A percentile compares a stretch with the other conserved stretches of the same genome.
phyloP scores from a whole-genome alignment of 306 rosid species.

The Quercus alba region DNA sequence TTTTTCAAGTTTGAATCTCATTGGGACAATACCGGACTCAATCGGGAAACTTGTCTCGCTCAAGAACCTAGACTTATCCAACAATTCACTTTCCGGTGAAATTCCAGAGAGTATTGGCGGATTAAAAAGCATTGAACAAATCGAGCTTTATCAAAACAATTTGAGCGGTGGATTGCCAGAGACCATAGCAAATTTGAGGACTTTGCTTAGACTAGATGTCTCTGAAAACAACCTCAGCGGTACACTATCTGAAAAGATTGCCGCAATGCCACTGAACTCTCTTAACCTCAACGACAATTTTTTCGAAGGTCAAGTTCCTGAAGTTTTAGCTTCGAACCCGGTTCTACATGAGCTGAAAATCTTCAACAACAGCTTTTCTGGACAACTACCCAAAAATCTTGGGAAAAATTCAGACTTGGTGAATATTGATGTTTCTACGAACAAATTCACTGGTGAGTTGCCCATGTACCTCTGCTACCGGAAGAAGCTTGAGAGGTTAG shows the following conservation, averaged over 20 bases:
- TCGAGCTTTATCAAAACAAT: slow-evolving; percentile 45
- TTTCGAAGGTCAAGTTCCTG: slow-evolving; percentile 59
- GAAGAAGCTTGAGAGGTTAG: slow-evolving; percentile 38
- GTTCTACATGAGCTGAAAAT: slow-evolving; percentile 38
- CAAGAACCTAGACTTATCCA: slow-evolving; percentile 56
- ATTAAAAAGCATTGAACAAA: slow-evolving; percentile 30
- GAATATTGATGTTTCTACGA: slow-evolving; percentile 70
- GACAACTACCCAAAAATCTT: slow-evolving; percentile 48
- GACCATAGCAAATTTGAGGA: slow-evolving; percentile 49
- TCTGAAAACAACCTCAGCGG: slow-evolving; percentile 74
- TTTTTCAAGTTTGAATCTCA: slow-evolving; percentile 26
- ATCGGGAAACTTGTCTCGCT: slow-evolving; percentile 56
- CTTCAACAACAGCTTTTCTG: slow-evolving; percentile 78
- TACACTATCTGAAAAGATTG: slow-evolving; percentile 38
- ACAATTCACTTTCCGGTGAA: slow-evolving; percentile 49
- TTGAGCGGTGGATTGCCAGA: slow-evolving; percentile 68
- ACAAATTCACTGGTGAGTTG: slow-evolving; percentile 51
- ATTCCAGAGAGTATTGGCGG: slow-evolving; percentile 56
- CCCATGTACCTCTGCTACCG: slow-evolving; percentile 54
- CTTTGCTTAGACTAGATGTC: slow-evolving; percentile 44
- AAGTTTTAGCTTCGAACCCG: slow-evolving; percentile 43
- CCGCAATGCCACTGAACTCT: slow-evolving; percentile 32
- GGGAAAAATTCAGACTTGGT: slow-evolving; percentile 46
- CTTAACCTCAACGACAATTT: slow-evolving; percentile 64
- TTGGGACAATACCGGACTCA: slow-evolving; percentile 59